Evolutionary conservation across 306 rosid species (phyloP).

Genomic region (Clitoria ternatea): DNA sequence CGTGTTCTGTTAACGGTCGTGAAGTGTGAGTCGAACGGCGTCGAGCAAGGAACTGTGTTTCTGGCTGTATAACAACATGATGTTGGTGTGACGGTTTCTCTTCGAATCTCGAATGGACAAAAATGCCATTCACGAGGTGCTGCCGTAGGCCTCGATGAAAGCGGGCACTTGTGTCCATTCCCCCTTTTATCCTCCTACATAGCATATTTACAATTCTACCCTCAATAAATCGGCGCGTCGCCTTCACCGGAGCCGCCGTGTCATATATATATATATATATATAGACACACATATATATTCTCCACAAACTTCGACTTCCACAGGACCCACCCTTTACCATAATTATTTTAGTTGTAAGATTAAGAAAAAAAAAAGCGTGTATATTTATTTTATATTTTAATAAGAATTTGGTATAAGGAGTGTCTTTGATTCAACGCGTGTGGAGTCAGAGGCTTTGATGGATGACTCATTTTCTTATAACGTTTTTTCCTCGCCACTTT

Average conservation of each 20-base stretch:
- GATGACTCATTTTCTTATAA: conserved; percentile 26
- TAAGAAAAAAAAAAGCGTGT: background rate
- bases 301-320: background rate
- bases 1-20: background rate
- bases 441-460: conserved; percentile 35
- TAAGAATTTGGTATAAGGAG: conserved; percentile 24
- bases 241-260: conserved; percentile 23
- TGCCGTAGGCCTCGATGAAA: no score
- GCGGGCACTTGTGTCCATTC: conserved; percentile 9
- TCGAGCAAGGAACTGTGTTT: background rate
- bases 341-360: background rate
- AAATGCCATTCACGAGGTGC: conserved; percentile 31
- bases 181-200: background rate
- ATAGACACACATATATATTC: no score
- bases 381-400: background rate
- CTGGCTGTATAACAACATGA: background rate
- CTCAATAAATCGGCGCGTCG: conserved; percentile 1
- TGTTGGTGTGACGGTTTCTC: conserved; percentile 4
- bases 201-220: conserved; percentile 26
- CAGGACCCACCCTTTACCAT: background rate
- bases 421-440: conserved; percentile 49
- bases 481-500: conserved; percentile 36
- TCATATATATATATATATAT: no score
- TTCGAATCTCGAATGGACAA: conserved; percentile 21
- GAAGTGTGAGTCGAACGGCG: background rate